Evolutionary conservation across 1,139 yeast species (phyloP).

Genomic region (Saccharomyces hybrid): DNA sequence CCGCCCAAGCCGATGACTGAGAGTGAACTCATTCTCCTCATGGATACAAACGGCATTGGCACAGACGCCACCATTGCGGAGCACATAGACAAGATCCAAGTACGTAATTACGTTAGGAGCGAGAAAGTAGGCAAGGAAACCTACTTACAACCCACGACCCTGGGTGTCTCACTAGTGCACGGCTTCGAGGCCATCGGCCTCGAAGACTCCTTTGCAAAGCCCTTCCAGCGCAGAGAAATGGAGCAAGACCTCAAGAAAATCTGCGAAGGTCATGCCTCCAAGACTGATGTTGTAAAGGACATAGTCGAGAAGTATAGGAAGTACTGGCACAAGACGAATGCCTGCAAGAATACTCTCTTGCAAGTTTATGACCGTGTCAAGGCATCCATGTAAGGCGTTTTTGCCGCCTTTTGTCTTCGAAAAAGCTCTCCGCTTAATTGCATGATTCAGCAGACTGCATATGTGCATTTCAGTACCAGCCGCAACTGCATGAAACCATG

Average conservation of each 20-base stretch:
- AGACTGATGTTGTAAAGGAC: constrained; percentile 49
- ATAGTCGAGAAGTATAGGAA: constrained; percentile 56
- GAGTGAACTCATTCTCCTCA: constrained; percentile 80
- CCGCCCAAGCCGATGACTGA: constrained; percentile 86
- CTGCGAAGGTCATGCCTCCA: constrained; percentile 54
- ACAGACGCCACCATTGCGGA: constrained; percentile 99
- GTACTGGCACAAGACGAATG: constrained; percentile 41
- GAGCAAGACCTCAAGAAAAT: constrained; percentile 63
- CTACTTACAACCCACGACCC: constrained; percentile 62
- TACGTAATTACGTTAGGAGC: constrained; percentile 60
- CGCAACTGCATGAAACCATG: neutral
- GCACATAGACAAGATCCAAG: constrained; percentile 75
- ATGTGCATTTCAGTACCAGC: neutral
- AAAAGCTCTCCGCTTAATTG: neutral
- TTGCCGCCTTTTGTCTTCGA: neutral
- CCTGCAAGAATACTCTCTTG: constrained; percentile 23
- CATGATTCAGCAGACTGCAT: neutral
- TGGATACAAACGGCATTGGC: constrained; percentile 98
- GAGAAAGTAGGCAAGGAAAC: constrained; percentile 36
- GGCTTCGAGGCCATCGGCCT: constrained; percentile 79
- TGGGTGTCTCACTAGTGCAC: constrained; percentile 84
- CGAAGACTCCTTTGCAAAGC: constrained; percentile 76
- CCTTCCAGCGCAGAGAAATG: constrained; percentile 71
- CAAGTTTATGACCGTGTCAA: constrained; percentile 28
- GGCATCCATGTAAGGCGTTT: constrained; percentile 6